Conservation (phyloP, 2,329 filamentous ascomycete species). For the Microsporum audouinii region DNA sequence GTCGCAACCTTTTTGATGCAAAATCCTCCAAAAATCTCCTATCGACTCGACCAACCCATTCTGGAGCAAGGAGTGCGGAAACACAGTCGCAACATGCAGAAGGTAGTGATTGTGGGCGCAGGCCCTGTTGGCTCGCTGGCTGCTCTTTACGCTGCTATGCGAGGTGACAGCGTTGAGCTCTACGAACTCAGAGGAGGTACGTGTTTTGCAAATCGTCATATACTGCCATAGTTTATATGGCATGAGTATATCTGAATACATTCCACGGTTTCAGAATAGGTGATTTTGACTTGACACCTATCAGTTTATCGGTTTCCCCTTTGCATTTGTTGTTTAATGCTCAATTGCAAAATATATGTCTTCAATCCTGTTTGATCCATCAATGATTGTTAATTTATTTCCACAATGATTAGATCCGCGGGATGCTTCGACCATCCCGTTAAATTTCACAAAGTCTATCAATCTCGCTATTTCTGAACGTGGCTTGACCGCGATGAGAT, state of each 20-base stretch:
- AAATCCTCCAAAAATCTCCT: not conserved
- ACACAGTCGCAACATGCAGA: constrained; percentile 38
- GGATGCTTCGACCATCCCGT: constrained; percentile 65
- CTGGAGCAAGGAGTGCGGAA: not conserved
- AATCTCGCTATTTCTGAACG: constrained; percentile 90
- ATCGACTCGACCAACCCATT: not conserved
- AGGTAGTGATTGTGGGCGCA: constrained; percentile 75
- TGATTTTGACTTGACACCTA: not conserved
- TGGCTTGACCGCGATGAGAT: constrained; percentile 75
- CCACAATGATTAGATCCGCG: constrained; percentile 58
- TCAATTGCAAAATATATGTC: not conserved
- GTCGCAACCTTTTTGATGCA: not conserved
- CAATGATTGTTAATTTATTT: not conserved
- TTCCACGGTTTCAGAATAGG: too few species aligned
- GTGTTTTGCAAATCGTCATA: constrained; percentile 22
- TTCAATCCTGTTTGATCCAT: not conserved
- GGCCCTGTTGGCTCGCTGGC: constrained; percentile 88
- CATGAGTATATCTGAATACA: too few species aligned
- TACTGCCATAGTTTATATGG: not conserved
- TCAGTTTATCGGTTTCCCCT: not conserved
- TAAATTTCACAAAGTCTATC: constrained; percentile 98
- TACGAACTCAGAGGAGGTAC: constrained; percentile 87
- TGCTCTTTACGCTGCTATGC: constrained; percentile 78
- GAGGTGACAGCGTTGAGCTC: constrained; percentile 81
- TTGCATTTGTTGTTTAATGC: not conserved